A percentile compares a stretch with the other conserved stretches of the same genome.
Evolutionary conservation across 2,329 filamentous ascomycete species (phyloP).

Genomic region (Cladophialophora carrionii): DNA sequence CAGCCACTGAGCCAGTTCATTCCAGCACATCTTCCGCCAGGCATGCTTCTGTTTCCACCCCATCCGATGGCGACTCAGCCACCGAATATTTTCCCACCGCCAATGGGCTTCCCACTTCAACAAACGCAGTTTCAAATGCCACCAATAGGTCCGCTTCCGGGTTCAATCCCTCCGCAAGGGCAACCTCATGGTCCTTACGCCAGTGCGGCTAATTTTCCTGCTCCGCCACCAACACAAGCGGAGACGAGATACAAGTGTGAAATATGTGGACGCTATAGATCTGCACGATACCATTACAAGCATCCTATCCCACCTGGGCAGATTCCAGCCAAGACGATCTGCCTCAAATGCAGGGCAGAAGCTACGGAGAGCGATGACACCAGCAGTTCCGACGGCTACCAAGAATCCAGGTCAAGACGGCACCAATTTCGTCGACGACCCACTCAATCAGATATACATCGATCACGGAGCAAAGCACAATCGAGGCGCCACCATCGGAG

Average conservation of each 20-base stretch:
- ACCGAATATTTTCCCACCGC: conserved; percentile 5
- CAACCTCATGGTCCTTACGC: conserved; percentile 13
- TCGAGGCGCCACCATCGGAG: conserved; percentile 4
- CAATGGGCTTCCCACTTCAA: conserved; percentile 8
- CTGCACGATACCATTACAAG: conserved; percentile 36
- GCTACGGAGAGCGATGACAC: conserved; percentile 36
- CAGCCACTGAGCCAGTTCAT: conserved; percentile 20
- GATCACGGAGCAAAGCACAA: conserved; percentile 16
- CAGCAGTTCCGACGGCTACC: conserved; percentile 25
- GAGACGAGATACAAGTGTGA: conserved; percentile 38
- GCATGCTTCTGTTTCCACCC: conserved; percentile 21
- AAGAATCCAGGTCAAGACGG: conserved; percentile 13
- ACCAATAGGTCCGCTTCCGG: conserved; percentile 3
- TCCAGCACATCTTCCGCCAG: conserved; percentile 16
- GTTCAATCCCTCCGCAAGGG: conserved; percentile 8
- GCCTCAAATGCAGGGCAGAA: conserved; percentile 34
- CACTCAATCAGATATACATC: conserved; percentile 7
- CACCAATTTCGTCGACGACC: conserved; percentile 17
- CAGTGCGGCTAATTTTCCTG: not conserved
- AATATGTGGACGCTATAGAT: conserved; percentile 37
- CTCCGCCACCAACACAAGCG: not conserved
- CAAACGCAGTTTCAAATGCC: conserved; percentile 11
- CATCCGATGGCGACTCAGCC: conserved; percentile 20
- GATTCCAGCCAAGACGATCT: conserved; percentile 34
- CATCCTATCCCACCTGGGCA: conserved; percentile 36